A percentile compares a stretch with the other conserved stretches of the same genome.
Conservation (phyloP, 225 moss, liverwort and hornwort species). For the Straminergon stramineum region DNA sequence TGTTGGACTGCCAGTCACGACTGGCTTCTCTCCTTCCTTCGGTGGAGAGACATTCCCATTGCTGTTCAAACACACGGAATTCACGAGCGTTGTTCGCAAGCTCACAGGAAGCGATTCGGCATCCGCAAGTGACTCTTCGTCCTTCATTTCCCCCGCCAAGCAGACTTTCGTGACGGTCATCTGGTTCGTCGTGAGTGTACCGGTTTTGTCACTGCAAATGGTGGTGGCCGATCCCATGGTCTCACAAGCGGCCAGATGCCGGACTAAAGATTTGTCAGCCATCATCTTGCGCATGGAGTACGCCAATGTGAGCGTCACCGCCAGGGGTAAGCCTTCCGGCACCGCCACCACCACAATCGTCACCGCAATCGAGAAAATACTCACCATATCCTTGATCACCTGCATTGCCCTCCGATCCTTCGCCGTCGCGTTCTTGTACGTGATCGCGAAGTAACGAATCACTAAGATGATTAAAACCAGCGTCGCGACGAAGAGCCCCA, state of each 20-base stretch:
- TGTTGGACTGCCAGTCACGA: constrained; percentile 34
- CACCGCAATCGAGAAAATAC: constrained; percentile 33
- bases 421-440: background rate
- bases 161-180: constrained; percentile 15
- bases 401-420: constrained; percentile 6
- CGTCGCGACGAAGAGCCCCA: constrained; percentile 66
- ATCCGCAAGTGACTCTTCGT: background rate
- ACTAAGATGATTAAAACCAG: constrained; percentile 59
- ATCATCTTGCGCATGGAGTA: constrained; percentile 57
- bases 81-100: background rate
- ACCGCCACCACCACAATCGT: constrained; percentile 50
- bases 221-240: constrained; percentile 58
- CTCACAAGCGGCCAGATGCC: constrained; percentile 43
- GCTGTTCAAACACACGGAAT: constrained; percentile 30
- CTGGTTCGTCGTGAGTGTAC: constrained; percentile 35
- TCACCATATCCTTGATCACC: constrained; percentile 26
- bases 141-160: constrained; percentile 4
- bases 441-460: constrained; percentile 36
- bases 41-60: constrained; percentile 16
- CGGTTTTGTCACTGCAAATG: constrained; percentile 45
- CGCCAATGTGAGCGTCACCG: constrained; percentile 29
- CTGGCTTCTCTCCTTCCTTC: background rate
- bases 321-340: constrained; percentile 37
- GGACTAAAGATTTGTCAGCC: constrained; percentile 37
- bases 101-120: background rate